phyloP scores from a whole-genome alignment of 1,284 basidiomycete species.

The Ganoderma resinaceum region DNA sequence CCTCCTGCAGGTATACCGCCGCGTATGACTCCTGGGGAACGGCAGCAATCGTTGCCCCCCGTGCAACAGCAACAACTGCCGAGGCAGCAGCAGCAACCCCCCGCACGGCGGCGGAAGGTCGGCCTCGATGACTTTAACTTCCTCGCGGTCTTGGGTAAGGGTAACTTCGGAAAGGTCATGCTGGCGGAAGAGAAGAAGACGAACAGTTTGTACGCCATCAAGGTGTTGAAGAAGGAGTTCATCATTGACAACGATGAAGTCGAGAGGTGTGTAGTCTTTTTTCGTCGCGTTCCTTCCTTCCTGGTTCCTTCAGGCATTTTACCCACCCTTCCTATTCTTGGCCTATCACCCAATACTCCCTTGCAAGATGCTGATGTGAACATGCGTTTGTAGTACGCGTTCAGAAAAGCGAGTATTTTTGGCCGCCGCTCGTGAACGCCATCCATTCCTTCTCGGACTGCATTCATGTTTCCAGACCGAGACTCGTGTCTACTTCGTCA shows the following conservation, averaged over 20 bases:
- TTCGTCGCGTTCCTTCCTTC: not conserved
- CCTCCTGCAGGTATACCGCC: slow-evolving; percentile 27
- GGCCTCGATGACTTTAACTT: slow-evolving; percentile 99
- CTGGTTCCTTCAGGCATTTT: too few relatives aligned
- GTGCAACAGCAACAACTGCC: slow-evolving; percentile 29
- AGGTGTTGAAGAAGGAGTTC: slow-evolving; percentile 99
- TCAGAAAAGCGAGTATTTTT: slow-evolving; percentile 99
- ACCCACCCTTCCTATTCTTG: not conserved
- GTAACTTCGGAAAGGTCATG: slow-evolving; percentile 99
- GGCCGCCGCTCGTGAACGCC: slow-evolving; percentile 93
- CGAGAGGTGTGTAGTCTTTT: slow-evolving; percentile 75
- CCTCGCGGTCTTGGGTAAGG: slow-evolving; percentile 97
- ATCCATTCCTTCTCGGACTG: slow-evolving; percentile 96
- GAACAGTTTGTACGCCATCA: slow-evolving; percentile 95
- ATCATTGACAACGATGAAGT: slow-evolving; percentile 99
- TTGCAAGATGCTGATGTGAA: not conserved
- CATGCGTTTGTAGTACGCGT: slow-evolving; percentile 77
- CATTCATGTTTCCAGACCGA: slow-evolving; percentile 99
- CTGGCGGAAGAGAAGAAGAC: slow-evolving; percentile 97
- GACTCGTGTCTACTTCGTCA: slow-evolving; percentile 91
- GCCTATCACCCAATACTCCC: not conserved
- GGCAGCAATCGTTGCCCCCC: slow-evolving; percentile 37
- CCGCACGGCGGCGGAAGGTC: slow-evolving; percentile 79
- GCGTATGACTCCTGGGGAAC: slow-evolving; percentile 34
- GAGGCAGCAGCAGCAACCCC: slow-evolving; percentile 41